Evolutionary conservation across 2,329 filamentous ascomycete species (phyloP), one percentile per base, ranked within the genome.

Genomic region (Pseudofabraea citricarpa): DNA sequence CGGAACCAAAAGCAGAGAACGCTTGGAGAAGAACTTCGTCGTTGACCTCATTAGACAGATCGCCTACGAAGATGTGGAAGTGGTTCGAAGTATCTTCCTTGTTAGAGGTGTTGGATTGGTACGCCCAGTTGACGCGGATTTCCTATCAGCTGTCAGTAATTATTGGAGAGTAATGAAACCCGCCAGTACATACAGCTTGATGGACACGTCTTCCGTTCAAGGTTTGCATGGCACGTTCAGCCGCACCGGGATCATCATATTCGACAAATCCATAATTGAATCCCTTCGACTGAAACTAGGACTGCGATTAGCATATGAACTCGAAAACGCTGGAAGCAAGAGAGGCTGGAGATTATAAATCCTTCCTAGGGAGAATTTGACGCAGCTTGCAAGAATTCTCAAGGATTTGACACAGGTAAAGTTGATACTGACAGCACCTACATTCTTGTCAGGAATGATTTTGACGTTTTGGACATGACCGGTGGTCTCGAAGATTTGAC

Each of bases 371-470:
- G 44, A 48, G 44, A 53, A 58, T 50, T 49, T 46, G 26, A 47
- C 43, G 47, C 44, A 50, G 39, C 37, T 41, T 23, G 36, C 35
- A 27, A 42, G 39, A 52, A 46, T 46, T 54, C 50, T 48, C 48
- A 41, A 51, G 40, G 42, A 50, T 50, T 47, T 49, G 49, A 56
- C 41, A 51, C 13, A 48, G 45, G 45, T 44, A 60, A 54, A 54
- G 36, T 53, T 58, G 51, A 60, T 60, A 64, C 63, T 62, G 56
- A 64, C 62, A 49, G 62, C 60, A 81, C 89, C 79, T 72, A 95
- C 90, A 70, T 96, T 98, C 78, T 98, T 98, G 75, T 98, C 93
- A 41, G 93, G 93, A 65, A 98, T 98, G 63, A 98, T 96, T 77
- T 98, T 98, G 64, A 98, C 93, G 62, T 89, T 96, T 70, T 95